Base-by-base conservation (phyloP, 331 rosid genomes). In the Saraca asoca region DNA sequence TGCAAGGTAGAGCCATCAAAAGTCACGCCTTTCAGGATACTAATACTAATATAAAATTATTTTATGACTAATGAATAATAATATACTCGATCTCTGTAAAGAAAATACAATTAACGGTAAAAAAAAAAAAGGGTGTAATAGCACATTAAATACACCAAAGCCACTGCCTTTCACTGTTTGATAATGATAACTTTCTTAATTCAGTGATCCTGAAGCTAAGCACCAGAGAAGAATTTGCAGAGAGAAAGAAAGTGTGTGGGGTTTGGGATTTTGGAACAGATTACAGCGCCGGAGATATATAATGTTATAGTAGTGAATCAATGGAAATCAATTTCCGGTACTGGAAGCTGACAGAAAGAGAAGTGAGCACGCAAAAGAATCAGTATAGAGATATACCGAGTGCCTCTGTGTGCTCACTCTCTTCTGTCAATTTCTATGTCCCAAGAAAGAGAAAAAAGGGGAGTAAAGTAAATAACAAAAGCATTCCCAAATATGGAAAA, bases 331-430 rank as follows among this genome's bases (percentile, higher is more conserved):
- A 54, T 31, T 56, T 58, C 83, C 62, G 58, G 80, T 75, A 51
- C 64, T 59, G 82, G 90, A 80, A 87, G 59, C 58, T 81, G 92
- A 83, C 98, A 85, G 96, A 68, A 39, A 82, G 96, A 89, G 89
- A 35, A 78, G 75, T 80, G 91, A 91, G 98, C 98, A 91, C 98
- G 66, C 96, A 89, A 85, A 87, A 78, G 87, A 70, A 87, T 51
- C 42, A 67, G 73, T 73, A 83, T 82, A 84, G 7, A 51, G 19
- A 54, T 80, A 85, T 89, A 89, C 63, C 31, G 61, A 77, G 33
- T 68, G 71, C 88, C 83, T 77, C 95, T 87, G 82, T 82, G 98
- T 91, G 98, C 98, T 91, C 98, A 83, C 98, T 91, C 98, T 91
- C 98, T 91, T 91, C 98, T 91, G 98, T 91, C 98, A 91, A 87